These are phyloP conservation scores for Kluyveromyces sp. DNA, from an alignment of 1,139 yeast species.

Conservation along the genomic window DNA sequence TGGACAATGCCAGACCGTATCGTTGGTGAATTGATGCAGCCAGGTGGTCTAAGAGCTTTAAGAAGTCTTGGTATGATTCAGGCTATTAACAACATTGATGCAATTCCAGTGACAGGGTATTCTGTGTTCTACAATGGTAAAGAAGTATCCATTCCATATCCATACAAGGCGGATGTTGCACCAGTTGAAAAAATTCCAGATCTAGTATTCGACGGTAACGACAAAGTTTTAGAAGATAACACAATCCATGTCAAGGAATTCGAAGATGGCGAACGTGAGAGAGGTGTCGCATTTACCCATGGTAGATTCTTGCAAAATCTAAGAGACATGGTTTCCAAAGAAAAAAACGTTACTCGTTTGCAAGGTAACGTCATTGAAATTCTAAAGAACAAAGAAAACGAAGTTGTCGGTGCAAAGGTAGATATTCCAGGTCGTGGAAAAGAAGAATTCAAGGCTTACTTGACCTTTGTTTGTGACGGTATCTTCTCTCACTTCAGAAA, in stretches of 20 bases:
- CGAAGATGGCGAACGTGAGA: conserved; percentile 55
- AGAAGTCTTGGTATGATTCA: conserved; percentile 72
- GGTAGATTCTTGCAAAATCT: conserved; percentile 78
- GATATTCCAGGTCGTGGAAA: conserved; percentile 33
- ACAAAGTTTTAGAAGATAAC: conserved; percentile 42
- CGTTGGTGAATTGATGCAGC: conserved; percentile 95
- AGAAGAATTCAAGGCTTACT: conserved; percentile 43
- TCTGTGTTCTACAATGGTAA: conserved; percentile 60
- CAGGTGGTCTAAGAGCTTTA: conserved; percentile 83
- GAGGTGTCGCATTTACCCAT: conserved; percentile 87
- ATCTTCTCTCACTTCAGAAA: conserved; percentile 89
- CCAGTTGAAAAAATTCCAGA: conserved; percentile 43
- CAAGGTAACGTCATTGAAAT: conserved; percentile 76
- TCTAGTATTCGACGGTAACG: conserved; percentile 49
- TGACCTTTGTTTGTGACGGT: conserved; percentile 86
- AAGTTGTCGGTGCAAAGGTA: conserved; percentile 61
- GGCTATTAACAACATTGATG: conserved; percentile 75
- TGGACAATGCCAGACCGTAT: conserved; percentile 91
- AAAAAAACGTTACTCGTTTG: conserved; percentile 63
- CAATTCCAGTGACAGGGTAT: conserved; percentile 73
- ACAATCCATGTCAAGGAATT: conserved; percentile 44
- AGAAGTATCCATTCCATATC: conserved; percentile 58
- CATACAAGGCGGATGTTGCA: conserved; percentile 49
- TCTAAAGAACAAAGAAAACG: conserved; percentile 44
- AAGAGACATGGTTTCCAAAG: conserved; percentile 59